phyloP scores from a whole-genome alignment of 1,284 basidiomycete species.

The Fistulina hepatica region DNA sequence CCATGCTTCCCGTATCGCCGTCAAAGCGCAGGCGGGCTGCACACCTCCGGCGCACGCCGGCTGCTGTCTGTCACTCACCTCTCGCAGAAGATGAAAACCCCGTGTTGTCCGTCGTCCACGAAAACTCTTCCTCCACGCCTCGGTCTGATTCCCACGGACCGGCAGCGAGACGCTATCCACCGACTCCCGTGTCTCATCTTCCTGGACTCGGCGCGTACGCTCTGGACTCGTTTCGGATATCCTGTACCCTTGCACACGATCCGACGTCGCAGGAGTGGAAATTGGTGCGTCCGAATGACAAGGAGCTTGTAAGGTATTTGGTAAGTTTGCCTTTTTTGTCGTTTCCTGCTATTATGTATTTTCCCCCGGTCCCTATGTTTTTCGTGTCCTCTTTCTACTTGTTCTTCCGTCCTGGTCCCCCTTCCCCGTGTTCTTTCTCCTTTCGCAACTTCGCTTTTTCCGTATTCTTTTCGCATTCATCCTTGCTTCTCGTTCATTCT shows the following conservation, averaged over 20 bases:
- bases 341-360: conserved; percentile 4
- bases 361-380: too few species aligned
- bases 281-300: conserved; percentile 44
- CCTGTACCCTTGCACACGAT: conserved; percentile 28
- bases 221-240: conserved; percentile 57
- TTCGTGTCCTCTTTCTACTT: too few species aligned
- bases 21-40: conserved; percentile 12
- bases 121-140: too few species aligned
- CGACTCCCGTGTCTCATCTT: conserved; percentile 39
- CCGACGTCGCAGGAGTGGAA: conserved; percentile 40
- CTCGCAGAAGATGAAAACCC: too few species aligned
- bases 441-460: conserved; percentile 57
- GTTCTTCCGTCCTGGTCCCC: conserved; percentile 35
- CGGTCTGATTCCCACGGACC: too few species aligned
- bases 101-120: too few species aligned
- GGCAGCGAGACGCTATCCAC: conserved; percentile 31
- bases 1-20: conserved; percentile 9
- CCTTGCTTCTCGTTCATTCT: conserved; percentile 11
- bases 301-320: conserved; percentile 48
- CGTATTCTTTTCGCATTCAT: conserved; percentile 43
- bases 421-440: conserved; percentile 45
- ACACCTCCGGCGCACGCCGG: background rate
- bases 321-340: conserved; percentile 24
- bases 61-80: too few species aligned
- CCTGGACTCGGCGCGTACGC: conserved; percentile 54